phyloP scores from a whole-genome alignment of 148 eudicot species.

The Diospyros lotus region DNA sequence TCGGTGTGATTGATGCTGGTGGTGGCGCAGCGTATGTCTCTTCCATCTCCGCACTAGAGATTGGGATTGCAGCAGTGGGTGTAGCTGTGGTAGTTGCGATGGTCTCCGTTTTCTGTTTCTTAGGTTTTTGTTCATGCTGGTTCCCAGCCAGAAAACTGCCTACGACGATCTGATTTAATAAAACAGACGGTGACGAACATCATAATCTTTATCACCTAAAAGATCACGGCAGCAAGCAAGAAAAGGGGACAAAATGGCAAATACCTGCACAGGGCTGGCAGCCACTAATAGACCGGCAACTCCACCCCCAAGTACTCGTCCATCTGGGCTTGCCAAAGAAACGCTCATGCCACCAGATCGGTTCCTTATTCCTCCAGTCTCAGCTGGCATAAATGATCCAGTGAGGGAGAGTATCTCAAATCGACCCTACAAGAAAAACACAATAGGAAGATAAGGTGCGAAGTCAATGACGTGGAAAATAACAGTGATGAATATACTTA shows the following conservation, averaged over 20 bases:
- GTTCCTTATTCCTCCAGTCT: slow-evolving; percentile 81
- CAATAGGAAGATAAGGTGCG: background rate
- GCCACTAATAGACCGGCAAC: slow-evolving; percentile 93
- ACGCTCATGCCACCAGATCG: slow-evolving; percentile 97
- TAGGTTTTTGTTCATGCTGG: slow-evolving; percentile 73
- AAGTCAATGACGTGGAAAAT: background rate
- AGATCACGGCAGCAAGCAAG: background rate
- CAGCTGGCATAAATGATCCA: slow-evolving; percentile 95
- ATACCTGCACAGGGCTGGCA: slow-evolving; percentile 88
- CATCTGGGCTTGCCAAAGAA: slow-evolving; percentile 90
- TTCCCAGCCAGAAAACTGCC: slow-evolving; percentile 88
- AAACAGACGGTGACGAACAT: background rate
- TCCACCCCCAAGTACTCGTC: slow-evolving; percentile 96
- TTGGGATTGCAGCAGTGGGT: slow-evolving; percentile 42
- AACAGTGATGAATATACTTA: background rate
- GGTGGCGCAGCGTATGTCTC: slow-evolving; percentile 37
- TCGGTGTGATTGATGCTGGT: slow-evolving; percentile 25
- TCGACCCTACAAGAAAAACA: slow-evolving; percentile 56
- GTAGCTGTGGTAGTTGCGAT: slow-evolving; percentile 33
- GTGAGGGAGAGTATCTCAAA: slow-evolving; percentile 91
- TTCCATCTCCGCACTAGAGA: slow-evolving; percentile 42
- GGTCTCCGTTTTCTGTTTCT: slow-evolving; percentile 62
- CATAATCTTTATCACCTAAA: too few relatives aligned
- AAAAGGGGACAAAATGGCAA: background rate
- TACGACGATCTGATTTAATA: slow-evolving; percentile 62